Conservation (phyloP, 441 rosid species). For the Euphorbia schlechtendalii region DNA sequence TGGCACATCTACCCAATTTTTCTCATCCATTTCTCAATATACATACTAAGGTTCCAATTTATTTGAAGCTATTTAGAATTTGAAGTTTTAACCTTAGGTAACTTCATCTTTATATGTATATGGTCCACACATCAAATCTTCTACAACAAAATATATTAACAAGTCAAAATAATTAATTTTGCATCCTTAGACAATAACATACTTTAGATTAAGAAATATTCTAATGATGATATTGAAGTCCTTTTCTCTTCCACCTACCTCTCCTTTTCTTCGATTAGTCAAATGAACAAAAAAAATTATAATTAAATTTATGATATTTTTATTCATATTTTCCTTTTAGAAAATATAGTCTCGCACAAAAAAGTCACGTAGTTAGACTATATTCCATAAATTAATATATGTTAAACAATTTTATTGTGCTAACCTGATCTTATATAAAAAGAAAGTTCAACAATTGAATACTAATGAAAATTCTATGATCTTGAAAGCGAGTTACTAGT, state of each 20-base stretch:
- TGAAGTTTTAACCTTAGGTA: background rate
- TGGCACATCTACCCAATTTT: background rate
- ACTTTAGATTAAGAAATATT: background rate
- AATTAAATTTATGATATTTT: background rate
- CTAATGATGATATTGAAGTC: background rate
- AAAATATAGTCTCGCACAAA: too few relatives aligned
- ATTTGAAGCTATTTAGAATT: background rate
- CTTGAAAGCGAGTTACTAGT: too few relatives aligned
- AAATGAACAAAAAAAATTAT: background rate
- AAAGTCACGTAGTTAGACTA: background rate
- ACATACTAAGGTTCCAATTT: background rate
- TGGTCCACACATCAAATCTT: slow-evolving; percentile 8
- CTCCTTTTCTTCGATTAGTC: background rate
- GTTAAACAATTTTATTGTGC: too few relatives aligned
- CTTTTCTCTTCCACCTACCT: slow-evolving; percentile 4
- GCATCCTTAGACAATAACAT: slow-evolving; percentile 5
- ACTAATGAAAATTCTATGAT: background rate
- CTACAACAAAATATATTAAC: background rate
- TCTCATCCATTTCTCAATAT: background rate
- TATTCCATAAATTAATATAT: too few relatives aligned
- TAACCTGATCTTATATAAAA: too few relatives aligned
- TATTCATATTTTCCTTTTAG: too few relatives aligned
- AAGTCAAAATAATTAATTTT: slow-evolving; percentile 4
- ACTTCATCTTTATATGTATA: too few relatives aligned
- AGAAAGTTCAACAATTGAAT: background rate